Percentiles rank a stretch among this genome's conserved stretches.
Evolutionary conservation across 75 land plant genomes (phyloP).

Genomic region (Picea glauca): DNA sequence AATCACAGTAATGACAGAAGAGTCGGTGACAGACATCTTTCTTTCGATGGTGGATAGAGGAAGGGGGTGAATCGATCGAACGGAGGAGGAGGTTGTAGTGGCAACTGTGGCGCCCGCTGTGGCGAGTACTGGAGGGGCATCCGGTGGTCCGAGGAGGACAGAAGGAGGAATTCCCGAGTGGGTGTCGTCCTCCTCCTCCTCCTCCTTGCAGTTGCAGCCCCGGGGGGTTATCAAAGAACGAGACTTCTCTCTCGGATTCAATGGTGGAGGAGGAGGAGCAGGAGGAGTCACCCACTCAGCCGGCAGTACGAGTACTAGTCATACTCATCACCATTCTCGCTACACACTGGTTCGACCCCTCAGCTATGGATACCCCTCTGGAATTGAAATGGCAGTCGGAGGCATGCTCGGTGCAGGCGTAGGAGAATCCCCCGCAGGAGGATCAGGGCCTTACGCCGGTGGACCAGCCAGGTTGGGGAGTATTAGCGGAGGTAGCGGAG

Average conservation of each 20-base stretch:
- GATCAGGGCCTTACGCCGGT: neutral
- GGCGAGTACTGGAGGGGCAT: conserved; percentile 7
- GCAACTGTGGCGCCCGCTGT: conserved; percentile 15
- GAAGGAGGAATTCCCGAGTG: conserved; percentile 37
- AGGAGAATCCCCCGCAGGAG: neutral
- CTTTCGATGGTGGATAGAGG: conserved; percentile 6
- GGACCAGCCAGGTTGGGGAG: conserved; percentile 17
- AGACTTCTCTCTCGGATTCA: conserved; percentile 72
- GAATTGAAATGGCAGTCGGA: conserved; percentile 36
- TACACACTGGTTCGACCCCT: neutral
- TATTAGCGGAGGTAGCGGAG: neutral
- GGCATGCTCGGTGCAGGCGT: conserved; percentile 34
- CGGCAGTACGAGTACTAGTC: neutral
- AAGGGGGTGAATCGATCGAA: neutral
- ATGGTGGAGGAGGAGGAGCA: conserved; percentile 20
- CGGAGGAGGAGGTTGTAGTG: neutral
- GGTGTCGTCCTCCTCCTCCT: conserved; percentile 41
- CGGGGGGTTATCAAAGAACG: conserved; percentile 13
- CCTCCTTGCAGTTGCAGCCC: conserved; percentile 9
- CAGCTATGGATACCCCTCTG: conserved; percentile 20
- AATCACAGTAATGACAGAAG: neutral
- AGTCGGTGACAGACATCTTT: neutral
- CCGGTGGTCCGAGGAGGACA: conserved; percentile 7
- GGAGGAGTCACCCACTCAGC: conserved; percentile 11
- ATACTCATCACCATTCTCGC: neutral